Base-by-base conservation (phyloP, 1,284 basidiomycete species). In the Naganishia sp. region DNA sequence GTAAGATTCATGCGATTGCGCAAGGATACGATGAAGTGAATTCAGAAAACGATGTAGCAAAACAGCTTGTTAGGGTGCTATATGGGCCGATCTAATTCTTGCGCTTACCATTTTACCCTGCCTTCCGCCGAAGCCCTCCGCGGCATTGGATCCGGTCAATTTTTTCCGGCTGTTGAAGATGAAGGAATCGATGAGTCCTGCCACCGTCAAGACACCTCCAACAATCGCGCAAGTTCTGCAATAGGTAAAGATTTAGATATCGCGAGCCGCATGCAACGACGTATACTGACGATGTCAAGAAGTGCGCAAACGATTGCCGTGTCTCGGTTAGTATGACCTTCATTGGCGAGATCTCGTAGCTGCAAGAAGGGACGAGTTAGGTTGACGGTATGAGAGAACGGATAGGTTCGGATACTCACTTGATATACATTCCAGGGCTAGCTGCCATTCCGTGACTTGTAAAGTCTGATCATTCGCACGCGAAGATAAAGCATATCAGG, bases 311-410 rank as follows among this genome's bases (percentile, higher is more conserved):
- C 0, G 91, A 91, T 80, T 96, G 92, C 66, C 93, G 85, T 46
- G 85, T 88, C 77, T 96, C 94, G n/a, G 85, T 85, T 75, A 96
- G 92, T 25, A 93, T 88, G 54, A 97, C 89, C 64, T 91, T 87
- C 75, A 97, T 92, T 2, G 94, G 94, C n/a, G 92, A 95, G 75
- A 99, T 98, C 77, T 99, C 96, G 77, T 90, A 95, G 82, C 76
- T 77, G 51, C 15, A 28, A 23, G 15, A 50, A 49, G 13, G 17
- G 5, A 5, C 39, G 9, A 17, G n/a, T 32, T 11, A 41, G 28
- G 50, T 69, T 52, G 56, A 43, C 21, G 18, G 54, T 65, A 13
- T 39, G 7, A 39, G 2, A 9, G 13, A 39, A 39, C 25, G 28
- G 50, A 32, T 50, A 13, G 42, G 28, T 23, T 32, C 39, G n/a